A percentile compares a stretch with the other conserved stretches of the same genome.
These are phyloP conservation scores for Lachancea dasiensis DNA, from an alignment of 805 yeast genomes.

Conservation along the genomic window DNA sequence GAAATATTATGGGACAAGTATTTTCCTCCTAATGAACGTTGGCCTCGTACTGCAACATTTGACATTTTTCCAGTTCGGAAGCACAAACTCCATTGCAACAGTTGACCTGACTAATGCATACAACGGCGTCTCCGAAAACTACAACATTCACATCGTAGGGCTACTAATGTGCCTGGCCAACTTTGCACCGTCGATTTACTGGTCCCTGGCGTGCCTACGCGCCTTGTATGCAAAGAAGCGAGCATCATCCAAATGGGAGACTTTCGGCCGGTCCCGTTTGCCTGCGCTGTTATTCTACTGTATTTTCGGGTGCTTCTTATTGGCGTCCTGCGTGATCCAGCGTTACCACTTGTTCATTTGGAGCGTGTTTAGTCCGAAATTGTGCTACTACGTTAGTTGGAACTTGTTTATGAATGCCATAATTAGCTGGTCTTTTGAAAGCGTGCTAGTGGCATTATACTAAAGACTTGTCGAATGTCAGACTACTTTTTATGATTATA, in stretches of 20 bases:
- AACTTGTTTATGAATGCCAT: slow-evolving; percentile 42
- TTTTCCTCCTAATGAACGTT: slow-evolving; percentile 10
- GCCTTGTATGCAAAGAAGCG: slow-evolving; percentile 17
- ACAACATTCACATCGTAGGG: slow-evolving; percentile 68
- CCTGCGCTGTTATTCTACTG: slow-evolving; percentile 49
- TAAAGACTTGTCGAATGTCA: not conserved
- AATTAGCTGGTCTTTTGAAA: slow-evolving; percentile 7
- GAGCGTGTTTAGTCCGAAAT: slow-evolving; percentile 95
- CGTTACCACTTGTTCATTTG: slow-evolving; percentile 89
- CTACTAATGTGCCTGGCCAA: slow-evolving; percentile 74
- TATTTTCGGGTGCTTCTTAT: slow-evolving; percentile 49
- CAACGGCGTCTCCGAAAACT: slow-evolving; percentile 67
- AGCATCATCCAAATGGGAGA: slow-evolving; percentile 11
- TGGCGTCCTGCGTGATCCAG: slow-evolving; percentile 64
- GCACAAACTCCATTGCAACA: slow-evolving; percentile 87
- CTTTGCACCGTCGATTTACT: slow-evolving; percentile 79
- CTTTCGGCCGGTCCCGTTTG: slow-evolving; percentile 16
- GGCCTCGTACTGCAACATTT: slow-evolving; percentile 60
- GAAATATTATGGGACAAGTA: not conserved
- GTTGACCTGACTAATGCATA: slow-evolving; percentile 88
- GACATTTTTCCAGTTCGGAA: slow-evolving; percentile 81
- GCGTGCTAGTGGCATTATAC: not conserved
- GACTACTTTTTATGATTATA: too few species aligned
- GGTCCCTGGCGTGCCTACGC: slow-evolving; percentile 47
- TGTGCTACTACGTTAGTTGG: slow-evolving; percentile 81